phyloP scores from a whole-genome alignment of 1,284 basidiomycete species.

The Tranzscheliella williamsii region DNA sequence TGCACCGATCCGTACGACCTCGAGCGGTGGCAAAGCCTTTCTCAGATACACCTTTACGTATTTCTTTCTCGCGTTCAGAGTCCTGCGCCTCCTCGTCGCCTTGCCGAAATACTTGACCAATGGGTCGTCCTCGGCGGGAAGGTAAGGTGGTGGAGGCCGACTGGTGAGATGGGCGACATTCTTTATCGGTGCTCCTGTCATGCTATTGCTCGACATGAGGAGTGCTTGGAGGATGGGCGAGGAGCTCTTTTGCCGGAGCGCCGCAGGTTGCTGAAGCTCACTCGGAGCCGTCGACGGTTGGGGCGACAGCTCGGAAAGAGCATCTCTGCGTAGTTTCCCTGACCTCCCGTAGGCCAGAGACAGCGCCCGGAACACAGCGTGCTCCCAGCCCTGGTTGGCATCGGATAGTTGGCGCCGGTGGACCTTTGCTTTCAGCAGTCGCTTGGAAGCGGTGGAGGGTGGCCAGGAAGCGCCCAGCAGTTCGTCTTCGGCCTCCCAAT shows the following conservation, averaged over 20 bases:
- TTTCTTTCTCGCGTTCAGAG: slow-evolving; percentile 6
- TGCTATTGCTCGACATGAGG: slow-evolving; percentile 5
- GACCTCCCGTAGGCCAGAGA: slow-evolving; percentile 17
- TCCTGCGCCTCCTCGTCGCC: slow-evolving; percentile 3
- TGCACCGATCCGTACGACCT: neutral
- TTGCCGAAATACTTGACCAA: slow-evolving; percentile 12
- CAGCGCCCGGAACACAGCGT: slow-evolving; percentile 16
- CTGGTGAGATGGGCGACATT: neutral
- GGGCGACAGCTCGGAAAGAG: slow-evolving; percentile 11
- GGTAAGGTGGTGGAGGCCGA: slow-evolving; percentile 21
- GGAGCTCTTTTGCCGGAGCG: neutral
- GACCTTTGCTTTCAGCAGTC: slow-evolving; percentile 2
- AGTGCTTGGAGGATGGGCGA: slow-evolving; percentile 5
- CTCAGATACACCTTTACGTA: slow-evolving; percentile 8
- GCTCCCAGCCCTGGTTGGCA: slow-evolving; percentile 31
- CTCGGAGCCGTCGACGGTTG: neutral
- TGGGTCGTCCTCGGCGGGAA: slow-evolving; percentile 16
- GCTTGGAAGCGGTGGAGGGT: slow-evolving; percentile 3
- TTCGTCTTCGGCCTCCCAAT: neutral
- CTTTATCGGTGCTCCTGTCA: slow-evolving; percentile 17
- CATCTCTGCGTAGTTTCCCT: slow-evolving; percentile 25
- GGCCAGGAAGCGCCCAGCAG: slow-evolving; percentile 1
- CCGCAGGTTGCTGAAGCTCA: neutral
- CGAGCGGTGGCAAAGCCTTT: slow-evolving; percentile 19
- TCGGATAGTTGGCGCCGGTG: slow-evolving; percentile 32